phyloP scores from a whole-genome alignment of 805 yeast genomes.

The Zygosaccharomyces kombuchaensis region DNA sequence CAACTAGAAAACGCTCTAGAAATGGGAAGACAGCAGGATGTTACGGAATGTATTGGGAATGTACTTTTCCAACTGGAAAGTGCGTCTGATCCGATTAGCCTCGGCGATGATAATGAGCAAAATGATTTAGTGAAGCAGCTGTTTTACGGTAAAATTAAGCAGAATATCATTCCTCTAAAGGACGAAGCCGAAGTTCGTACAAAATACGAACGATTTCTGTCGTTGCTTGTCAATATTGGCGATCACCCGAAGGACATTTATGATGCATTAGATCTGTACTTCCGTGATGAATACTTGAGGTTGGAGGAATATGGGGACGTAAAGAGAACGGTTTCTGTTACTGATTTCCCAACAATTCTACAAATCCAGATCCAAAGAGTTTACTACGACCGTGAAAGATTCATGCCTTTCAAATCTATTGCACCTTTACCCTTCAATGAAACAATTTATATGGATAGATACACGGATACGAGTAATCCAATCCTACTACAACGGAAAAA shows the following conservation, averaged over 20 bases:
- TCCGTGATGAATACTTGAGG: conserved; percentile 60
- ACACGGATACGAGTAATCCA: conserved; percentile 62
- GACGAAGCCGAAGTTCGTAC: conserved; percentile 39
- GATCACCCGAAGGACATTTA: conserved; percentile 86
- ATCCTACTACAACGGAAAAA: conserved; percentile 49
- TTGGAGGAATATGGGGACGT: conserved; percentile 69
- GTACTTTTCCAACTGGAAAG: conserved; percentile 89
- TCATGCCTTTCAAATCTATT: conserved; percentile 74
- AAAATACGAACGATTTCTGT: conserved; percentile 70
- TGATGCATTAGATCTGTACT: conserved; percentile 83
- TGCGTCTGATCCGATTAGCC: conserved; percentile 61
- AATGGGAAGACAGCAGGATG: conserved; percentile 92
- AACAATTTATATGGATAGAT: conserved; percentile 79
- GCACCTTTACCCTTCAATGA: conserved; percentile 81
- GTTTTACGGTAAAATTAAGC: conserved; percentile 83
- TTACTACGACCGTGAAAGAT: conserved; percentile 69
- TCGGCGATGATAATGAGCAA: conserved; percentile 78
- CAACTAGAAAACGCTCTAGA: conserved; percentile 73
- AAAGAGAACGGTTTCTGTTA: conserved; percentile 66
- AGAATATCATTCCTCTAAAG: conserved; percentile 55
- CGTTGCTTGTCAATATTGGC: conserved; percentile 78
- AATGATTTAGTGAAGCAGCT: conserved; percentile 71
- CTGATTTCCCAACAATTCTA: conserved; percentile 69
- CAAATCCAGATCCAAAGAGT: conserved; percentile 95
- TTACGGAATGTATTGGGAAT: conserved; percentile 93